These are phyloP conservation scores for Cynanchum wilfordii DNA, from an alignment of 257 asterid genomes.

Conservation along the genomic window DNA sequence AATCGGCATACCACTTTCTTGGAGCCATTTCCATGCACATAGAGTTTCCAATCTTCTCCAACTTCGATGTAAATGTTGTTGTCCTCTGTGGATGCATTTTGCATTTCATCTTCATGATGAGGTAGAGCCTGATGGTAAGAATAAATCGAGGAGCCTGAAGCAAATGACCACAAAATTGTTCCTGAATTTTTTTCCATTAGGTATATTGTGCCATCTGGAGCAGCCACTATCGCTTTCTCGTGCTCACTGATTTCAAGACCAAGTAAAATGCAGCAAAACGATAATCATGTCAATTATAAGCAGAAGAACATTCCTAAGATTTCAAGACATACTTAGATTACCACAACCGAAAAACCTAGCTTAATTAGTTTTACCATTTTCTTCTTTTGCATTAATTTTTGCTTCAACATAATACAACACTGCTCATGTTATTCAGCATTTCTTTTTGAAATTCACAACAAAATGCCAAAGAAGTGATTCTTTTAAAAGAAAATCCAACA, in stretches of 20 bases:
- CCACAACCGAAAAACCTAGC: neutral
- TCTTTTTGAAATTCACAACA: neutral
- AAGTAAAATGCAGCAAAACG: slow-evolving; percentile 12
- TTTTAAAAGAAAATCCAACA: neutral
- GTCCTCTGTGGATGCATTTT: slow-evolving; percentile 41
- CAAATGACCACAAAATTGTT: slow-evolving; percentile 59
- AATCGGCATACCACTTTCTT: slow-evolving; percentile 43
- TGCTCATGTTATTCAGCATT: neutral
- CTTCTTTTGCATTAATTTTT: neutral
- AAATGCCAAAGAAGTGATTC: neutral
- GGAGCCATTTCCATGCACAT: slow-evolving; percentile 51
- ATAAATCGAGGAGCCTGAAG: slow-evolving; percentile 77
- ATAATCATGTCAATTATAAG: slow-evolving; percentile 5
- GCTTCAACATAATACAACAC: neutral
- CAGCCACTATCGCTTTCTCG: slow-evolving; percentile 65
- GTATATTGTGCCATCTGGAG: slow-evolving; percentile 82
- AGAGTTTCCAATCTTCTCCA: slow-evolving; percentile 85
- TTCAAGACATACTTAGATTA: neutral
- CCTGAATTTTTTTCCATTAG: slow-evolving; percentile 54
- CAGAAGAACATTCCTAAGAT: neutral
- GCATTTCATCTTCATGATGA: slow-evolving; percentile 41
- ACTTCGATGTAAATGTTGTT: slow-evolving; percentile 63
- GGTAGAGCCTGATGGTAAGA: slow-evolving; percentile 61
- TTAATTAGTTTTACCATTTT: neutral
- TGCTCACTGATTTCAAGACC: slow-evolving; percentile 38